Percentiles rank a stretch among this genome's conserved stretches.
Conservation (phyloP, 106 monocot species). For the Alisma plantagoaquatica region DNA sequence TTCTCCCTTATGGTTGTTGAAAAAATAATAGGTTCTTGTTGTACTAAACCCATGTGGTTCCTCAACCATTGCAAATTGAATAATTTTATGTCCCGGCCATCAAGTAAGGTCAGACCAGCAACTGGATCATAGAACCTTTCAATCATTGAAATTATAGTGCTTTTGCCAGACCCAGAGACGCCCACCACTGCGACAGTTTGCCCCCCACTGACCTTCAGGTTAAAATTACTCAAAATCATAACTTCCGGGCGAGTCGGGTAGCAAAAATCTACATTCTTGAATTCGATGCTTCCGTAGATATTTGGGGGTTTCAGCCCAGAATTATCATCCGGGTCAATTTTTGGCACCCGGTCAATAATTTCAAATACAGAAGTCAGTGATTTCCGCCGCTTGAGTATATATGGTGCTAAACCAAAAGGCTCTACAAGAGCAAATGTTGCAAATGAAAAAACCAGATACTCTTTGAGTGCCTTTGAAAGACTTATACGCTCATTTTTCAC, state of each 20-base stretch:
- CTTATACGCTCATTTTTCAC: conserved; percentile 37
- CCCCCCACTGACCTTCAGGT: conserved; percentile 82
- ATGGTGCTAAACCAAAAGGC: conserved; percentile 97
- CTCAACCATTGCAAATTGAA: conserved; percentile 92
- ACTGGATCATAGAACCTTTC: conserved; percentile 96
- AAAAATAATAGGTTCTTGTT: conserved; percentile 94
- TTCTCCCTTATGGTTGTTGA: conserved; percentile 97
- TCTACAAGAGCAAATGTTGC: conserved; percentile 96
- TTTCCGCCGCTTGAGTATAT: conserved; percentile 78
- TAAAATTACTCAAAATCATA: conserved; percentile 84
- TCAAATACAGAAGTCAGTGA: conserved; percentile 87
- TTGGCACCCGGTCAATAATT: conserved; percentile 85
- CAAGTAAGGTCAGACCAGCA: conserved; percentile 72
- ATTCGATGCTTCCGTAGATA: conserved; percentile 86
- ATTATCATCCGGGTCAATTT: conserved; percentile 92
- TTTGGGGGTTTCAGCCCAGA: conserved; percentile 84
- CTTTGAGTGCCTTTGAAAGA: conserved; percentile 59
- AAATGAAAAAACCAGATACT: conserved; percentile 93
- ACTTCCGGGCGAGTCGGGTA: conserved; percentile 75
- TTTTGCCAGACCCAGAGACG: conserved; percentile 96
- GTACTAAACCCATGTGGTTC: conserved; percentile 92
- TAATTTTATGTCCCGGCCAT: conserved; percentile 78
- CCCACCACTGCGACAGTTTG: conserved; percentile 96
- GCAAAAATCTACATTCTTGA: conserved; percentile 77
- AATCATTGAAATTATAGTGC: conserved; percentile 90